Evolutionary conservation across 176 grass and related monocot species (phyloP).

Genomic region (Eremochloa ophiuroides): DNA sequence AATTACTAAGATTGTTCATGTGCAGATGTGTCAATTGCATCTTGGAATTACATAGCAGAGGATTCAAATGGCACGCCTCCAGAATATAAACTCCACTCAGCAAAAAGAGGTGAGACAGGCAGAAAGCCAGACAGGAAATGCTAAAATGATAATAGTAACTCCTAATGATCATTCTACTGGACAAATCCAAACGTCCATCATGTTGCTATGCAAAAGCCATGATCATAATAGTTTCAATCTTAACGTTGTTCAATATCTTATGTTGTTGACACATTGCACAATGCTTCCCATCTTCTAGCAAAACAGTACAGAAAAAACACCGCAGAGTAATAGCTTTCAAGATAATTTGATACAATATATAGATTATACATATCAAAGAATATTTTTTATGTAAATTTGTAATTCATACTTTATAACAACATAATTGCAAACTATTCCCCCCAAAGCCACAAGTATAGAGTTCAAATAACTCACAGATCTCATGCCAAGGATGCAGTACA

Average conservation of each 20-base stretch:
- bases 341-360: conserved; percentile 42
- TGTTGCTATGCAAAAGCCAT: not conserved
- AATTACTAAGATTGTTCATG: not conserved
- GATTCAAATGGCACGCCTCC: not conserved
- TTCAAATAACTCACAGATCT: conserved; percentile 33
- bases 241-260: not conserved
- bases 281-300: not conserved
- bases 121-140: not conserved
- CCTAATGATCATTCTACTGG: not conserved
- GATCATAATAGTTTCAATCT: not conserved
- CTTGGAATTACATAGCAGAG: not conserved
- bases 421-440: conserved; percentile 34
- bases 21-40: not conserved
- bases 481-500: conserved; percentile 27
- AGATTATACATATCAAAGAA: conserved; percentile 54
- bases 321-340: conserved; percentile 3
- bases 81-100: conserved; percentile 1
- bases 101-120: not conserved
- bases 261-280: not conserved
- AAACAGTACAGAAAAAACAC: not conserved
- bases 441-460: conserved; percentile 31
- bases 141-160: not conserved
- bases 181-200: not conserved
- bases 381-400: conserved; percentile 34
- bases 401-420: conserved; percentile 20